A percentile compares a stretch with the other conserved stretches of the same genome.
phyloP scores from a whole-genome alignment of 805 yeast species.

The Metschnikowia proteae region DNA sequence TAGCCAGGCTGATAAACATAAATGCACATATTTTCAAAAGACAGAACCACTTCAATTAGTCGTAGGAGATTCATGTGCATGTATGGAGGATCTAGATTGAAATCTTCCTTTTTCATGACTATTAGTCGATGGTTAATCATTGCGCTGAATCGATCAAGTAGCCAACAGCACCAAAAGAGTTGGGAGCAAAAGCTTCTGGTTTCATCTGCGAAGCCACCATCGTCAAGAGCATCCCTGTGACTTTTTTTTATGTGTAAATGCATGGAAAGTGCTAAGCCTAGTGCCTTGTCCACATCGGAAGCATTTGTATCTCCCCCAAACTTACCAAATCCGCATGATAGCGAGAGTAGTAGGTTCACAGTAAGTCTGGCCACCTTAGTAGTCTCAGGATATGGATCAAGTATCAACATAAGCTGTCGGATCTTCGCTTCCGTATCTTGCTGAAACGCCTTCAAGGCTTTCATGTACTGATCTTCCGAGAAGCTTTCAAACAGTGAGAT shows the following conservation, averaged over 20 bases:
- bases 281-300: conserved; percentile 1
- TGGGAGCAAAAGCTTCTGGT: conserved; percentile 18
- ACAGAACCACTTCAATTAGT: conserved; percentile 27
- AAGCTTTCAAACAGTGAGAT: background rate
- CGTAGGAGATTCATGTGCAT: conserved; percentile 24
- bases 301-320: background rate
- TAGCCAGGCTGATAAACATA: conserved; percentile 22
- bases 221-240: background rate
- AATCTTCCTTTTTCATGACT: conserved; percentile 36
- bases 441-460: conserved; percentile 16
- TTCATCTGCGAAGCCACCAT: background rate
- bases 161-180: conserved; percentile 34
- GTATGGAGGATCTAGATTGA: conserved; percentile 30
- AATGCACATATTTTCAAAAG: conserved; percentile 33
- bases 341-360: conserved; percentile 21
- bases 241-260: conserved; percentile 17
- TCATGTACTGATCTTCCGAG: conserved; percentile 8
- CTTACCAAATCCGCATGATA: conserved; percentile 3
- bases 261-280: conserved; percentile 9
- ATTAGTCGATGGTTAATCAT: conserved; percentile 38
- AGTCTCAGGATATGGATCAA: conserved; percentile 31
- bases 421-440: conserved; percentile 29
- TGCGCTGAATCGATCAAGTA: conserved; percentile 34
- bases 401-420: conserved; percentile 27
- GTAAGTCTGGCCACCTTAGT: conserved; percentile 24